Evolutionary conservation across 768 basidiomycete genomes (phyloP).

Genomic region (Mycena indigotica): DNA sequence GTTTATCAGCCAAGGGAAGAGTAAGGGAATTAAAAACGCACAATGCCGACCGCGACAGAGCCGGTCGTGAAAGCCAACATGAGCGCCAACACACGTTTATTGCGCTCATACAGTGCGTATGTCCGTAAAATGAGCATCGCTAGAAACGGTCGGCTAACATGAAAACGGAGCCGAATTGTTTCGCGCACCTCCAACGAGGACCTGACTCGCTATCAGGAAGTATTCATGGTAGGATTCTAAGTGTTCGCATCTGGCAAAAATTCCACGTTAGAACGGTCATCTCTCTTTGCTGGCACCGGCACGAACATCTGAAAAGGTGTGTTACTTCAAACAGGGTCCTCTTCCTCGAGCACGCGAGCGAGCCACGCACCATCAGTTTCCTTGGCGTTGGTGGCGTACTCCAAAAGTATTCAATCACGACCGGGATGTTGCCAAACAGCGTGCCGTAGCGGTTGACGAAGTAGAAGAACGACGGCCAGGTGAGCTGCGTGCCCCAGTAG

Average conservation of each 20-base stretch:
- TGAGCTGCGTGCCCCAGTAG: slow-evolving; percentile 1
- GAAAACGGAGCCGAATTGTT: no score
- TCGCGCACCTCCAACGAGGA: slow-evolving; percentile 5
- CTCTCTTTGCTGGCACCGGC: neutral
- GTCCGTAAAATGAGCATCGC: slow-evolving; percentile 14
- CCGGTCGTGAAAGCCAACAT: slow-evolving; percentile 3
- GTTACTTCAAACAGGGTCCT: neutral
- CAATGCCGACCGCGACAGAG: slow-evolving; percentile 1
- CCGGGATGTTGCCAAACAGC: slow-evolving; percentile 11
- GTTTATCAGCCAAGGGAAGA: neutral
- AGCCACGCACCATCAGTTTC: neutral
- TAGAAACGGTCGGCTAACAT: neutral
- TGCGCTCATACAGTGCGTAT: slow-evolving; percentile 21
- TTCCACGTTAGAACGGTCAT: neutral
- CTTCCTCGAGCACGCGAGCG: neutral
- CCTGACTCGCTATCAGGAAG: slow-evolving; percentile 5
- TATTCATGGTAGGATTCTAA: slow-evolving; percentile 14
- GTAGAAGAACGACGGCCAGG: slow-evolving; percentile 2
- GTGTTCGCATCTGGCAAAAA: neutral
- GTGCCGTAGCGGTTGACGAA: slow-evolving; percentile 8
- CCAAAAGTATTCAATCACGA: slow-evolving; percentile 10
- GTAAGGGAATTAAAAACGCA: neutral
- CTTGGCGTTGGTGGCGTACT: neutral
- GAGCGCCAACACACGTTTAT: slow-evolving; percentile 8
- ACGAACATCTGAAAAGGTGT: neutral